Conservation (phyloP, 2,329 filamentous ascomycete genomes). For the Pseudogymnoascus sp. region DNA sequence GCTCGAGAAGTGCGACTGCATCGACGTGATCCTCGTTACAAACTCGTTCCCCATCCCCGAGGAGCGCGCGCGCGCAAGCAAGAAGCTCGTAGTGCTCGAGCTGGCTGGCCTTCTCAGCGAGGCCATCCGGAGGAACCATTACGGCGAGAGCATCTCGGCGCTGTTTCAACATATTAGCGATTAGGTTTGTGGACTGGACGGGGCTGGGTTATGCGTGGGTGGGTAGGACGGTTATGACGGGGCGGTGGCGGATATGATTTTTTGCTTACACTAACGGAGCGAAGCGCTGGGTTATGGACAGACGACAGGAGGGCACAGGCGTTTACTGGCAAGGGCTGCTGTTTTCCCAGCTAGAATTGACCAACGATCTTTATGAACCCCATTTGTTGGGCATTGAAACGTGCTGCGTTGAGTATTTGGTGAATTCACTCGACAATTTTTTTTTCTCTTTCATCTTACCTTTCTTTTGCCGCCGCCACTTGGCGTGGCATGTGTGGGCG, state of each 20-base stretch:
- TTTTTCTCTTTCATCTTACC: constrained; percentile 12
- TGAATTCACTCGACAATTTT: constrained; percentile 14
- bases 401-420: constrained; percentile 12
- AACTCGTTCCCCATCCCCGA: constrained; percentile 92
- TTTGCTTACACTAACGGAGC: constrained; percentile 1
- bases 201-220: background rate
- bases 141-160: constrained; percentile 73
- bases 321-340: constrained; percentile 7
- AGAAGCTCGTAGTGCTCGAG: constrained; percentile 85
- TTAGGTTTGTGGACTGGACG: constrained; percentile 5
- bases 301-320: constrained; percentile 1
- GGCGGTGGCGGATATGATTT: background rate
- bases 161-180: constrained; percentile 16
- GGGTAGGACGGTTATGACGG: background rate
- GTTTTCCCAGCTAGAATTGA: constrained; percentile 7
- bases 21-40: constrained; percentile 89
- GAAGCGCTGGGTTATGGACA: background rate
- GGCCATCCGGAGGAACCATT: constrained; percentile 91
- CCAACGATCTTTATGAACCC: constrained; percentile 7
- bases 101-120: constrained; percentile 83
- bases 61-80: constrained; percentile 61
- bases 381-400: constrained; percentile 26
- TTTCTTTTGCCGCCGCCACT: constrained; percentile 12
- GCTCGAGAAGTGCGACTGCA: constrained; percentile 86
- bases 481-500: background rate